A percentile compares a stretch with the other conserved stretches of the same genome.
Conservation (phyloP, 2,329 filamentous ascomycete genomes). For the Arthrobotrys pseudoclavata region DNA sequence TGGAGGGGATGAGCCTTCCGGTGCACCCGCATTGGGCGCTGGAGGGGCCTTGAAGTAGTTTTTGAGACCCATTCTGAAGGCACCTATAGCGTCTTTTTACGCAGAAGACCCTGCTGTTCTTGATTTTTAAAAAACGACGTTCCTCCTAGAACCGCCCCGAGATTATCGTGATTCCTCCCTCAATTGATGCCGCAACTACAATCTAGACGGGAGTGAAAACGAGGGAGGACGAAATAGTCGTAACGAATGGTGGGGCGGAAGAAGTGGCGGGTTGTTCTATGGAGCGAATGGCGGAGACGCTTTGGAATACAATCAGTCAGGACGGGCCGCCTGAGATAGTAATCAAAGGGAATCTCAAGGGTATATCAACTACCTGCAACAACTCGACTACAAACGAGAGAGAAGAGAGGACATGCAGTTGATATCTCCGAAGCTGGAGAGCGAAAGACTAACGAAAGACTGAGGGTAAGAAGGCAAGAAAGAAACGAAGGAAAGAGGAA, state of each 20-base stretch:
- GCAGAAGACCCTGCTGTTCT: slow-evolving; percentile 26
- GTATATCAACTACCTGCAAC: slow-evolving; percentile 61
- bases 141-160: slow-evolving; percentile 45
- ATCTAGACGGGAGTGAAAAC: slow-evolving; percentile 27
- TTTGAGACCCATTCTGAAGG: slow-evolving; percentile 72
- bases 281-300: slow-evolving; percentile 56
- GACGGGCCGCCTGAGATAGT: slow-evolving; percentile 35
- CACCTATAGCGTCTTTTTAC: slow-evolving; percentile 58
- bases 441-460: slow-evolving; percentile 56
- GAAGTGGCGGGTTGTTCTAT: slow-evolving; percentile 45
- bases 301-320: slow-evolving; percentile 38
- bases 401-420: slow-evolving; percentile 60
- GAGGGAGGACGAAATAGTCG: slow-evolving; percentile 35
- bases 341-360: slow-evolving; percentile 59
- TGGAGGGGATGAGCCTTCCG: slow-evolving; percentile 44
- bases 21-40: slow-evolving; percentile 68
- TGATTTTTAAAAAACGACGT: slow-evolving; percentile 18
- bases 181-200: slow-evolving; percentile 43
- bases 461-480: slow-evolving; percentile 52
- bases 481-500: slow-evolving; percentile 59
- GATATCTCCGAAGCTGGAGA: slow-evolving; percentile 58
- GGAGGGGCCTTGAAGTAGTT: slow-evolving; percentile 74
- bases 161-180: slow-evolving; percentile 57
- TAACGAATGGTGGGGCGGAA: slow-evolving; percentile 63
- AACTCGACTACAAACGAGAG: slow-evolving; percentile 60